phyloP scores from a whole-genome alignment of 257 asterid species.

The Solanum pimpinellifolium region DNA sequence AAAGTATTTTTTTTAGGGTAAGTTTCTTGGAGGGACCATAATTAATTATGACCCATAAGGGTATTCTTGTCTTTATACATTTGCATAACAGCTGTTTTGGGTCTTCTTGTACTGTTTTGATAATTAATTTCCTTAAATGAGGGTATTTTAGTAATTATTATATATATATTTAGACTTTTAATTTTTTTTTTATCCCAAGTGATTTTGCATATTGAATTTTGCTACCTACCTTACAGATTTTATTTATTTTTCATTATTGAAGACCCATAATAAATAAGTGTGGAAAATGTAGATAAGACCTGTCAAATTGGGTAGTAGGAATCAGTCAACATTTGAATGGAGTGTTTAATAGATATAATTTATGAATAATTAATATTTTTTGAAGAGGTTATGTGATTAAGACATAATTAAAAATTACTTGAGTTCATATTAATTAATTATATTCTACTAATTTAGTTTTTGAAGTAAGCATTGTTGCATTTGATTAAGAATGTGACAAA shows the following conservation, averaged over 20 bases:
- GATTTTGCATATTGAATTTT: neutral
- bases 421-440: slow-evolving; percentile 1
- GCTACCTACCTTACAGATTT: neutral
- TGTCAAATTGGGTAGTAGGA: slow-evolving; percentile 13
- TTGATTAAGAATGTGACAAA: slow-evolving; percentile 8
- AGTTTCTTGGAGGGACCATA: slow-evolving; percentile 29
- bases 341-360: neutral
- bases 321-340: neutral
- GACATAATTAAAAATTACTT: slow-evolving; percentile 7
- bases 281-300: slow-evolving; percentile 10
- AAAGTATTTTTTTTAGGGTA: neutral
- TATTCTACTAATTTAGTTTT: neutral
- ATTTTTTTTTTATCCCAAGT: neutral
- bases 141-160: slow-evolving; percentile 6
- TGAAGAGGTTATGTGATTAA: neutral
- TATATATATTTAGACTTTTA: neutral
- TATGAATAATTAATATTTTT: neutral
- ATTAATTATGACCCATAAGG: slow-evolving; percentile 10
- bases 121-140: slow-evolving; percentile 2
- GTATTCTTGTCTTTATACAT: neutral
- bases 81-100: slow-evolving; percentile 19
- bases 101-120: slow-evolving; percentile 1
- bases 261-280: neutral
- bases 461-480: slow-evolving; percentile 29
- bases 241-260: neutral